Percentiles rank a stretch among this genome's conserved stretches.
phyloP scores from a whole-genome alignment of 306 rosid species.

The Oxytropis ochrocephala region DNA sequence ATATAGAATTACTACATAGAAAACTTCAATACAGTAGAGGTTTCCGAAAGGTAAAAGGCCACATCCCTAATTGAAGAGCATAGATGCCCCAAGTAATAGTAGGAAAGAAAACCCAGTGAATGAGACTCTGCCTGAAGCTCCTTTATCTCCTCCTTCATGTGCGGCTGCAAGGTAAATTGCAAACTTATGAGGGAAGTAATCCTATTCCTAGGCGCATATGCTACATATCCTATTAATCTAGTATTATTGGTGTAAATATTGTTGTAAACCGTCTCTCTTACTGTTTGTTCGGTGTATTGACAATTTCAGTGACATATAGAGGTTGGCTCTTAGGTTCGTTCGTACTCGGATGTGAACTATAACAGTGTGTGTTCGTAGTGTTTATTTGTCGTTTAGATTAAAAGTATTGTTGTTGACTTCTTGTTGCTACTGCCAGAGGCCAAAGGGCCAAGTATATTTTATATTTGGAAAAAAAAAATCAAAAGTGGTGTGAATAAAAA shows the following conservation, averaged over 20 bases:
- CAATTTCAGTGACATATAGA: too few species aligned
- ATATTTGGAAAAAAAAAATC: not conserved
- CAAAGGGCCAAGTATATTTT: too few species aligned
- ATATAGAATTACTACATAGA: constrained; percentile 7
- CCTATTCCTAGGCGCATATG: not conserved
- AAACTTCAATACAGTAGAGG: not conserved
- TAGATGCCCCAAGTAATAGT: constrained; percentile 35
- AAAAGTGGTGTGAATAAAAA: not conserved
- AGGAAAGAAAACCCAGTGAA: constrained; percentile 39
- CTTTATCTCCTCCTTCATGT: constrained; percentile 9
- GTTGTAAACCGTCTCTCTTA: too few species aligned
- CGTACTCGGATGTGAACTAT: too few species aligned
- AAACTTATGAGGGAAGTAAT: not conserved
- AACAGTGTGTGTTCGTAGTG: too few species aligned
- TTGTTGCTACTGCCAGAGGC: too few species aligned
- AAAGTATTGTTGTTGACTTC: too few species aligned
- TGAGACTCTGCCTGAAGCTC: constrained; percentile 30
- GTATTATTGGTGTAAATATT: too few species aligned
- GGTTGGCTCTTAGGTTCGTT: too few species aligned
- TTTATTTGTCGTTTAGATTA: too few species aligned
- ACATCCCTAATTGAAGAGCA: constrained; percentile 30
- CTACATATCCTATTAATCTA: too few species aligned
- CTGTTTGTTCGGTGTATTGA: too few species aligned
- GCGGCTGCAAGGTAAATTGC: constrained; percentile 22
- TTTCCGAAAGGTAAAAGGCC: not conserved